Evolutionary conservation across 495 filamentous ascomycete species (phyloP).

Genomic region (Penicillium cataractarum): DNA sequence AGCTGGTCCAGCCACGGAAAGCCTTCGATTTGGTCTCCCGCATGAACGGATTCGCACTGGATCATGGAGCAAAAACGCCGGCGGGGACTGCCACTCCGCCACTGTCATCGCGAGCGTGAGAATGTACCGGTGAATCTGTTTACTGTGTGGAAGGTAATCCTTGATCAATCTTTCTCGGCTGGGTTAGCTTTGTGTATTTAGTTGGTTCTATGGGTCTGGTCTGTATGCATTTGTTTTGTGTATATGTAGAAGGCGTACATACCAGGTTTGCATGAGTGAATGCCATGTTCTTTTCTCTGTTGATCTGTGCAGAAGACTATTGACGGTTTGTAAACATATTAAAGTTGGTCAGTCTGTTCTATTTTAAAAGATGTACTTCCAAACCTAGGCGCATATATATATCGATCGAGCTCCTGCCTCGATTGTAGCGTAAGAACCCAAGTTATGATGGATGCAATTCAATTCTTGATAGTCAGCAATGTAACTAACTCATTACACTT

Average conservation of each 20-base stretch:
- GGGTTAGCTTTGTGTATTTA: neutral
- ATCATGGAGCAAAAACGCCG: constrained; percentile 28
- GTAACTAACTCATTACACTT: constrained; percentile 25
- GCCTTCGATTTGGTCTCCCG: constrained; percentile 31
- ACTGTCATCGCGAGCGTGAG: constrained; percentile 29
- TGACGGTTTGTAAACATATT: neutral
- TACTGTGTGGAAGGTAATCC: neutral
- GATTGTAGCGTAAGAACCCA: too few species aligned
- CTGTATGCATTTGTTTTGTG: constrained; percentile 3
- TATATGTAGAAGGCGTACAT: constrained; percentile 10
- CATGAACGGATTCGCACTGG: constrained; percentile 31
- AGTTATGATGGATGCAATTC: too few species aligned
- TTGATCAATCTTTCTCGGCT: neutral
- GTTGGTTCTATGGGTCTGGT: neutral
- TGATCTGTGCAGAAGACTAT: neutral
- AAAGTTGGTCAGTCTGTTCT: too few species aligned
- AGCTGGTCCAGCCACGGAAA: constrained; percentile 35
- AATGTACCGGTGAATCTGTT: too few species aligned
- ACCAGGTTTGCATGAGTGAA: constrained; percentile 6
- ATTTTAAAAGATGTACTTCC: too few species aligned
- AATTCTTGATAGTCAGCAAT: constrained; percentile 7
- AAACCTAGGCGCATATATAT: too few species aligned
- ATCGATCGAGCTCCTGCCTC: too few species aligned
- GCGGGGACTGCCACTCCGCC: constrained; percentile 15
- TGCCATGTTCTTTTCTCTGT: neutral